Conservation (phyloP, 352 stramenopile species). For the Hyaloperonospora brassicae region DNA sequence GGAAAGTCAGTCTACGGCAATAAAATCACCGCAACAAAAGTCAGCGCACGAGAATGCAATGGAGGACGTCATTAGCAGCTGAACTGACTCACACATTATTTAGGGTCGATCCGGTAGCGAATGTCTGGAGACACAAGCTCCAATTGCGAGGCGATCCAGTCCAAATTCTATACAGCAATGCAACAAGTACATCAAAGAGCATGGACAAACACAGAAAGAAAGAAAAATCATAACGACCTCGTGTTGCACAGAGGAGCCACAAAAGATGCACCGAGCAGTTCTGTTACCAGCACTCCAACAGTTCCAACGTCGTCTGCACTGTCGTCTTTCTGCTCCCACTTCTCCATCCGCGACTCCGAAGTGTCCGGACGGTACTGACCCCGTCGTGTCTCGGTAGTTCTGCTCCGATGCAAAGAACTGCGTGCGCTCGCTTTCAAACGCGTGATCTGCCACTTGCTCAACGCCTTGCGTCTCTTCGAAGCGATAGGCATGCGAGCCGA, state of each 20-base stretch:
- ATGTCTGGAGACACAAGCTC: slow-evolving; percentile 32
- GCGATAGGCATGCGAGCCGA: slow-evolving; percentile 67
- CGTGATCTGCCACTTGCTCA: slow-evolving; percentile 14
- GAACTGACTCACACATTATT: slow-evolving; percentile 60
- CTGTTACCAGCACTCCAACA: slow-evolving; percentile 37
- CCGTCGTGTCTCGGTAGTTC: slow-evolving; percentile 35
- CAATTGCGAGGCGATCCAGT: slow-evolving; percentile 58
- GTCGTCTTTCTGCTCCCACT: slow-evolving; percentile 58
- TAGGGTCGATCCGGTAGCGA: slow-evolving; percentile 62
- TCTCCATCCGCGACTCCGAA: slow-evolving; percentile 58
- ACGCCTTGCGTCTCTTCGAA: slow-evolving; percentile 38
- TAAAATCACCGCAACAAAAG: slow-evolving; percentile 3
- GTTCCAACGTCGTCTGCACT: slow-evolving; percentile 18
- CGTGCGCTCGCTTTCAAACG: slow-evolving; percentile 11
- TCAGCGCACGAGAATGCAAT: background rate
- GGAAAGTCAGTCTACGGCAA: slow-evolving; percentile 32
- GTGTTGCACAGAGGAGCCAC: background rate
- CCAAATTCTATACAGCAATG: slow-evolving; percentile 40
- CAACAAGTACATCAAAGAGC: background rate
- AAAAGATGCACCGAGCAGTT: background rate
- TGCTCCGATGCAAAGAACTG: slow-evolving; percentile 66
- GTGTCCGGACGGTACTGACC: slow-evolving; percentile 30
- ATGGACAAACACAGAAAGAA: too few species aligned
- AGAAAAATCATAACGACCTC: background rate
- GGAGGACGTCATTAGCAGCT: background rate